These are phyloP conservation scores for Wickerhamomyces ciferrii DNA, from an alignment of 805 yeast genomes.

Conservation along the genomic window DNA sequence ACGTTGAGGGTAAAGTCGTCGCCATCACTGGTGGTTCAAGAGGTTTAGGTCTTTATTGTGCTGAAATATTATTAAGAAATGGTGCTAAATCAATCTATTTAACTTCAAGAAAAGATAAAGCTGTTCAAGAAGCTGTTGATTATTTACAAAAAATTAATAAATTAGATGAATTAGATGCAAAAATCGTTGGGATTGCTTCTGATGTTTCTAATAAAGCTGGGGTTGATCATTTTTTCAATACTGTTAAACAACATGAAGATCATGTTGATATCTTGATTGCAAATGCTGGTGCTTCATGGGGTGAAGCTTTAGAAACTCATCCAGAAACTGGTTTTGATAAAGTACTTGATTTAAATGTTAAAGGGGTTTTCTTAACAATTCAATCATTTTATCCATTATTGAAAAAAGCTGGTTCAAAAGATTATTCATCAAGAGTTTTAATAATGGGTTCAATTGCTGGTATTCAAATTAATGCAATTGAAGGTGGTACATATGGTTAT, in stretches of 20 bases:
- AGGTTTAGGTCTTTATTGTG: constrained; percentile 67
- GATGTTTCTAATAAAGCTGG: constrained; percentile 50
- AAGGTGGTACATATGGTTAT: constrained; percentile 57
- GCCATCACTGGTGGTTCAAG: constrained; percentile 72
- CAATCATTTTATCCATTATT: constrained; percentile 58
- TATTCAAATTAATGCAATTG: constrained; percentile 25
- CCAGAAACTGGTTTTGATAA: constrained; percentile 58
- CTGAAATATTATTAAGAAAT: constrained; percentile 54
- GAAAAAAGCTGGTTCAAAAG: constrained; percentile 41
- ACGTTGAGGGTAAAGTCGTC: constrained; percentile 57
- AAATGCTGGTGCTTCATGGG: constrained; percentile 82
- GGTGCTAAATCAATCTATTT: constrained; percentile 61
- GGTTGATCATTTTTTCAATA: constrained; percentile 35
- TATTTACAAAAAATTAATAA: constrained; percentile 25
- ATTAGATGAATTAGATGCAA: constrained; percentile 21
- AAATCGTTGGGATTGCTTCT: constrained; percentile 46
- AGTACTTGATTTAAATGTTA: constrained; percentile 57
- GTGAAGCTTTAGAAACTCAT: constrained; percentile 55
- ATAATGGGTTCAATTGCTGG: constrained; percentile 68
- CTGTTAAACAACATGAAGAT: constrained; percentile 31
- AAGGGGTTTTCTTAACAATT: constrained; percentile 63
- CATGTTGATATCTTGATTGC: constrained; percentile 62
- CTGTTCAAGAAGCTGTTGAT: constrained; percentile 51
- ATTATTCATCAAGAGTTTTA: constrained; percentile 60
- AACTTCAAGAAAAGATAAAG: constrained; percentile 57